Evolutionary conservation across 345 rosid genomes (phyloP).

Genomic region (Citrus glauca): DNA sequence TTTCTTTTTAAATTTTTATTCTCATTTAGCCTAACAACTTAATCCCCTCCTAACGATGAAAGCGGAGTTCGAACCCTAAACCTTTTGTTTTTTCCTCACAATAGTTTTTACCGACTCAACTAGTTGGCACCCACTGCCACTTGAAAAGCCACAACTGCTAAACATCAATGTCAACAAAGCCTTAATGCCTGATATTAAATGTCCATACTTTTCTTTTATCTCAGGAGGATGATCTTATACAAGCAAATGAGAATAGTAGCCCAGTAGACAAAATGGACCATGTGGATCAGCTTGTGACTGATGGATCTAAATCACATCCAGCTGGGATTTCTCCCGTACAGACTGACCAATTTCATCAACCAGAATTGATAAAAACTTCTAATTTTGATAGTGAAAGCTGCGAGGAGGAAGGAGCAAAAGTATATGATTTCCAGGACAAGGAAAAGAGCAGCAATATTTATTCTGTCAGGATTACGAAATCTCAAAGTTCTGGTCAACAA

Average conservation of each 20-base stretch:
- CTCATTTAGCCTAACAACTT: too few relatives aligned
- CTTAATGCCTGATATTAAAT: neutral
- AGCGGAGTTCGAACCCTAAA: too few relatives aligned
- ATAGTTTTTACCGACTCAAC: too few relatives aligned
- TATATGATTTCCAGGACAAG: conserved; percentile 22
- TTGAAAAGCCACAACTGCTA: neutral
- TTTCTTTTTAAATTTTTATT: too few relatives aligned
- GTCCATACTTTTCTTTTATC: conserved; percentile 6
- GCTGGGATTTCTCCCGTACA: neutral
- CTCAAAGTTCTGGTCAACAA: conserved; percentile 23
- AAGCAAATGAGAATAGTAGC: neutral
- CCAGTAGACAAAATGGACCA: neutral
- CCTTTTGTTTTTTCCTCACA: too few relatives aligned
- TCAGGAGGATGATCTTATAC: conserved; percentile 7
- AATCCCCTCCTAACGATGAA: too few relatives aligned
- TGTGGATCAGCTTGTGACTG: neutral
- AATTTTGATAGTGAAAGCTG: conserved; percentile 22
- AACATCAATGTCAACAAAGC: neutral
- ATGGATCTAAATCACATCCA: neutral
- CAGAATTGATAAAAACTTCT: conserved; percentile 27
- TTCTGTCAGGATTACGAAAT: conserved; percentile 30
- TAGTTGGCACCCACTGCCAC: too few relatives aligned
- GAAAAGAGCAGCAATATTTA: conserved; percentile 23
- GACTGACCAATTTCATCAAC: conserved; percentile 25
- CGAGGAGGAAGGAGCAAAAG: conserved; percentile 24